These are phyloP conservation scores for Psilocybe sp. DNA, from an alignment of 768 basidiomycete genomes.

Conservation along the genomic window DNA sequence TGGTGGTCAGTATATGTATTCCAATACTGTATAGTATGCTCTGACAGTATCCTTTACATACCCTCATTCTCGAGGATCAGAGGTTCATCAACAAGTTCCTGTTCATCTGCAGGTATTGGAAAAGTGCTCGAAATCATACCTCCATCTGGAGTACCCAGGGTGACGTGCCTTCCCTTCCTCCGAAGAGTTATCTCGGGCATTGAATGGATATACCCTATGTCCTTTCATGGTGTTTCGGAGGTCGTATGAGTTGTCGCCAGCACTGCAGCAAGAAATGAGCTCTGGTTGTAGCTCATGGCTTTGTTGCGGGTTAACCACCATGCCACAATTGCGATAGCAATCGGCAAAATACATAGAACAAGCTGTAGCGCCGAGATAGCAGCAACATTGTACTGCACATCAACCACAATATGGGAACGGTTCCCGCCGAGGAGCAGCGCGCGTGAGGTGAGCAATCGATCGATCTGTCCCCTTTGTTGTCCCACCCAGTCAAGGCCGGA, in stretches of 20 bases:
- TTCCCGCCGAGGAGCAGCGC: constrained; percentile 15
- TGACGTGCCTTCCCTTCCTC: too few species aligned
- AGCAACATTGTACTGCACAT: constrained; percentile 10
- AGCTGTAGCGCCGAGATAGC: constrained; percentile 18
- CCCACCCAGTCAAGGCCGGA: constrained; percentile 13
- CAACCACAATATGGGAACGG: constrained; percentile 3
- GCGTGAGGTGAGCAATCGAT: constrained; percentile 14
- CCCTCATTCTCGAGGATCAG: too few species aligned
- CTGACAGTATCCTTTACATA: too few species aligned
- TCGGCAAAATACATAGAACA: constrained; percentile 12
- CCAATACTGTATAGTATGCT: too few species aligned
- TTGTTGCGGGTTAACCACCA: constrained; percentile 6
- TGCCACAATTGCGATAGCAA: constrained; percentile 3
- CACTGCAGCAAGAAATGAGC: constrained; percentile 13
- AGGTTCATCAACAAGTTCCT: too few species aligned
- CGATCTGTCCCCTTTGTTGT: constrained; percentile 4
- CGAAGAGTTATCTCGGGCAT: constrained; percentile 1
- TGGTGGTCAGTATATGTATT: too few species aligned
- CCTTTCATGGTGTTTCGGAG: neutral
- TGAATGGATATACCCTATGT: constrained; percentile 1
- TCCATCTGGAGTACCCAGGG: too few species aligned
- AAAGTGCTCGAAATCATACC: too few species aligned
- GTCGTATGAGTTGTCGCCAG: constrained; percentile 12
- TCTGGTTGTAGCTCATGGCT: constrained; percentile 15
- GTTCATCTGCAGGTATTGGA: too few species aligned